These are phyloP conservation scores for Diutina rugosa DNA, from an alignment of 1,139 yeast genomes.

Conservation along the genomic window DNA sequence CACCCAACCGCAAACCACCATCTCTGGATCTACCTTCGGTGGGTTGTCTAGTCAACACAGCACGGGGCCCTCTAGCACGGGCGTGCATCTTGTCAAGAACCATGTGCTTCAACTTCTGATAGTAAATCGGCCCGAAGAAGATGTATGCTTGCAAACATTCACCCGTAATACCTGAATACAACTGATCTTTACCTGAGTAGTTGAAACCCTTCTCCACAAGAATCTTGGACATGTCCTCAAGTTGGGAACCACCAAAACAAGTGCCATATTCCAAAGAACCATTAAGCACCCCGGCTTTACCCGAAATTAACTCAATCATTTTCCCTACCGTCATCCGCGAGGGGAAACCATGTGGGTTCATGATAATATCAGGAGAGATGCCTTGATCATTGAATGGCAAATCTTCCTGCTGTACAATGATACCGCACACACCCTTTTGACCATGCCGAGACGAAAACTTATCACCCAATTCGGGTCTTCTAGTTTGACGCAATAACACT, in stretches of 20 bases:
- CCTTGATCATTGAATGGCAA: conserved; percentile 91
- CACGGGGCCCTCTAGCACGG: conserved; percentile 98
- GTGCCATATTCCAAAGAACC: conserved; percentile 94
- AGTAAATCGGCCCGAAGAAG: conserved; percentile 96
- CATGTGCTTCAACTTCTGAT: conserved; percentile 97
- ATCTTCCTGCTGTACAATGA: conserved; percentile 92
- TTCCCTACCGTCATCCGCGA: conserved; percentile 99
- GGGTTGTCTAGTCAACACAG: conserved; percentile 95
- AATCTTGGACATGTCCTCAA: conserved; percentile 92
- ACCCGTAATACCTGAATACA: conserved; percentile 97
- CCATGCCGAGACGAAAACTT: conserved; percentile 86
- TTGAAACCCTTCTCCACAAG: conserved; percentile 85
- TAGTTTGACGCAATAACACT: conserved; percentile 83
- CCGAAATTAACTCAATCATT: conserved; percentile 92
- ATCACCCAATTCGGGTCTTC: conserved; percentile 97
- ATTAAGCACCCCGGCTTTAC: conserved; percentile 93
- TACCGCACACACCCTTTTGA: conserved; percentile 98
- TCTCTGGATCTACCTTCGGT: conserved; percentile 98
- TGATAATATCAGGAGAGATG: conserved; percentile 84
- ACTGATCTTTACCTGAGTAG: conserved; percentile 95
- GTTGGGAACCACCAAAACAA: conserved; percentile 92
- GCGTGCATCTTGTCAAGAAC: conserved; percentile 99
- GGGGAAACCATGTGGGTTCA: conserved; percentile 99
- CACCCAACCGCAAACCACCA: conserved; percentile 98
- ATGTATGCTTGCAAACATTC: conserved; percentile 95